Conservation (phyloP, 495 filamentous ascomycete species). For the Collariella sp. region DNA sequence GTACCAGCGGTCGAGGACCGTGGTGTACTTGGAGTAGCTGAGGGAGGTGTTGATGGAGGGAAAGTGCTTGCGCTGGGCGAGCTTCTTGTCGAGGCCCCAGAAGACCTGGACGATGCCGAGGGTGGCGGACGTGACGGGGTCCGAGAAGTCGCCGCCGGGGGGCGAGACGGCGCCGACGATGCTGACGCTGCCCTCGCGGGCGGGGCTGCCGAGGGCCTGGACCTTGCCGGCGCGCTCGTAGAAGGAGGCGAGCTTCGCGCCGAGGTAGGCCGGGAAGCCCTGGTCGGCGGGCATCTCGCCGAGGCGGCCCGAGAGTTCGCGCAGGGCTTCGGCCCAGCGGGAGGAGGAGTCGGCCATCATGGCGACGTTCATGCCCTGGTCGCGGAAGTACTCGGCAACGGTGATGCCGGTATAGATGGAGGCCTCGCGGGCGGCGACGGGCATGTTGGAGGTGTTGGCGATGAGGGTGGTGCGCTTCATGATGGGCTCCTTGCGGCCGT, state of each 20-base stretch:
- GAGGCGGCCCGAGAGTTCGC: slow-evolving; percentile 97
- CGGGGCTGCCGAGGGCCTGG: slow-evolving; percentile 75
- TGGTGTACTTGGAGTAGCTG: slow-evolving; percentile 96
- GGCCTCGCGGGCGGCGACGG: slow-evolving; percentile 94
- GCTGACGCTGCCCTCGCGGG: slow-evolving; percentile 82
- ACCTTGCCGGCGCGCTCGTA: slow-evolving; percentile 96
- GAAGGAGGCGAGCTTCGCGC: slow-evolving; percentile 95
- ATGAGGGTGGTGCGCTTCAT: slow-evolving; percentile 99
- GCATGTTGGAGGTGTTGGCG: slow-evolving; percentile 99
- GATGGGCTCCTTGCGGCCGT: slow-evolving; percentile 92
- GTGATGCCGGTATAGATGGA: slow-evolving; percentile 99
- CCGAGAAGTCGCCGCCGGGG: slow-evolving; percentile 97
- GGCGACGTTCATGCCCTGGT: slow-evolving; percentile 94
- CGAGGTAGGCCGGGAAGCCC: slow-evolving; percentile 96
- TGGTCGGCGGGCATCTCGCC: slow-evolving; percentile 99
- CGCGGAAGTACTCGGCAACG: slow-evolving; percentile 95
- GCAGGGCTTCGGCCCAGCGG: slow-evolving; percentile 95
- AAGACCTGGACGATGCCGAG: slow-evolving; percentile 98
- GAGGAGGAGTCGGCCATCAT: slow-evolving; percentile 99
- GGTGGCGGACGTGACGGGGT: slow-evolving; percentile 91
- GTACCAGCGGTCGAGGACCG: slow-evolving; percentile 81
- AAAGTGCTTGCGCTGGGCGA: slow-evolving; percentile 98
- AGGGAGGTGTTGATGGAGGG: slow-evolving; percentile 93
- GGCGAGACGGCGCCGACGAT: slow-evolving; percentile 97
- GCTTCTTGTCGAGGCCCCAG: slow-evolving; percentile 99